phyloP scores from a whole-genome alignment of 1,139 yeast species.

The Candida sp. region DNA sequence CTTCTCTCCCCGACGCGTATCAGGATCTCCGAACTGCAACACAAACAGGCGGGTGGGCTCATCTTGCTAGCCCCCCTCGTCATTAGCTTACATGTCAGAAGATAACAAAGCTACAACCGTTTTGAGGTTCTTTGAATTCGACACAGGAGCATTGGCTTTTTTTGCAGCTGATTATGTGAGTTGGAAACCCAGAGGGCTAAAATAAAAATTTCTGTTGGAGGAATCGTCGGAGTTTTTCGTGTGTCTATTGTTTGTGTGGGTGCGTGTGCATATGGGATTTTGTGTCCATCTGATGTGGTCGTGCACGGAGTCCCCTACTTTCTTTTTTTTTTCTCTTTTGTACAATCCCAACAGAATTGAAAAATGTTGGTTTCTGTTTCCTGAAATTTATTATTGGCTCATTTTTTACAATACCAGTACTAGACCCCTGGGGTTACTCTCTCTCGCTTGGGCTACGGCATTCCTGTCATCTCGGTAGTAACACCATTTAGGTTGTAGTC shows the following conservation, averaged over 20 bases:
- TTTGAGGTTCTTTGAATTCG: not conserved
- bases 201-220: not conserved
- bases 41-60: too few relatives aligned
- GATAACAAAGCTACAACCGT: not conserved
- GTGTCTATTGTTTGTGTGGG: not conserved
- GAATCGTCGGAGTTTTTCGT: conserved; percentile 3
- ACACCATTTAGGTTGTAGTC: too few relatives aligned
- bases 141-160: not conserved
- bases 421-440: not conserved
- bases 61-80: too few relatives aligned
- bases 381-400: not conserved
- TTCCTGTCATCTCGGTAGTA: too few relatives aligned
- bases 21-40: too few relatives aligned
- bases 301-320: not conserved
- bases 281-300: not conserved
- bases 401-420: not conserved
- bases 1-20: too few relatives aligned
- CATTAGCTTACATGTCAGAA: too few relatives aligned
- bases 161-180: not conserved
- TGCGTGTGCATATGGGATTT: not conserved
- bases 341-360: not conserved
- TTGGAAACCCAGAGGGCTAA: not conserved
- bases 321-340: not conserved
- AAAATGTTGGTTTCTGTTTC: conserved; percentile 1
- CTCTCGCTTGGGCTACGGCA: too few relatives aligned